phyloP scores from a whole-genome alignment of 1,139 yeast genomes.

The Suhomyces bribrorum region DNA sequence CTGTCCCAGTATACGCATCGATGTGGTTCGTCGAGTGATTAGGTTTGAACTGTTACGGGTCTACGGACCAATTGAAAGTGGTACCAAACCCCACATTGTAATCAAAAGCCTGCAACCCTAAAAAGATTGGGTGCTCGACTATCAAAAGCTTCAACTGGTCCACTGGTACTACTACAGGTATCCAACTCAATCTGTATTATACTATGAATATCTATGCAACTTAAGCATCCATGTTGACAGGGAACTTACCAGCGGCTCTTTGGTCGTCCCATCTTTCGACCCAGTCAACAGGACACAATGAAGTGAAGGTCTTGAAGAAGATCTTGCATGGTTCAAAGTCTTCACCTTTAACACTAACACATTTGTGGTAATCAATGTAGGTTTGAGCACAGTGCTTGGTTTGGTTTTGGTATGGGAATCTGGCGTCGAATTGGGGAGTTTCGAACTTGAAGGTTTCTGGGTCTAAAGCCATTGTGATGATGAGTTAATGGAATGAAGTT shows the following conservation, averaged over 20 bases:
- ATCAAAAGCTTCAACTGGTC: too few species aligned
- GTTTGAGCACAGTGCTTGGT: conserved; percentile 98
- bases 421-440: conserved; percentile 86
- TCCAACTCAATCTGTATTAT: conserved; percentile 10
- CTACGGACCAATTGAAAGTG: too few species aligned
- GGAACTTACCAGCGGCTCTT: conserved; percentile 63
- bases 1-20: too few species aligned
- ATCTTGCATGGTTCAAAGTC: conserved; percentile 97
- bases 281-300: conserved; percentile 94
- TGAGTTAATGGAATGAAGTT: conserved; percentile 4
- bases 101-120: too few species aligned
- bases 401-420: conserved; percentile 97
- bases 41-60: too few species aligned
- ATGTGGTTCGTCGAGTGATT: too few species aligned
- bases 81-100: too few species aligned
- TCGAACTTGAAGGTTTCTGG: conserved; percentile 57
- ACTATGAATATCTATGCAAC: conserved; percentile 5
- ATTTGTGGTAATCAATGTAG: conserved; percentile 96
- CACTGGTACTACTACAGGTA: not conserved
- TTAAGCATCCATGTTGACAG: conserved; percentile 30
- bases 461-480: conserved; percentile 43
- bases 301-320: conserved; percentile 85
- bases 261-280: conserved; percentile 95
- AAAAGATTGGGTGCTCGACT: too few species aligned
- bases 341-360: conserved; percentile 95